Base-by-base conservation (phyloP, 345 rosid genomes). In the Lepidium didymum region DNA sequence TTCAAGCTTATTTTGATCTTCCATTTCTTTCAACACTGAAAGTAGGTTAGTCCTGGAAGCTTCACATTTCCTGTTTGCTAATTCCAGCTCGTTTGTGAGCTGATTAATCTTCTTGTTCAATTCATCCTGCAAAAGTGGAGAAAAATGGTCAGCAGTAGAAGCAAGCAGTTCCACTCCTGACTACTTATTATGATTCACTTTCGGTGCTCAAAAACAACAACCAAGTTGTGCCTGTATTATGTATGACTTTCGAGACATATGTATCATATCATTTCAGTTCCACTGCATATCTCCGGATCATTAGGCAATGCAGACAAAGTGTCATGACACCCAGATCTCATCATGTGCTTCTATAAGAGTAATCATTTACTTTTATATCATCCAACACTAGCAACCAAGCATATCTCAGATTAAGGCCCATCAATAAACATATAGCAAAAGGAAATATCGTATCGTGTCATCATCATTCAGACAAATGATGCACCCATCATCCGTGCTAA, bases 1-100 rank as follows among this genome's bases (percentile, higher is more conserved):
- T 77, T 81, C 75, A 75, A 70, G 58, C 73, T 67, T 11, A 81
- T 69, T 62, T 72, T 84, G 82, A 42, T 80, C 82, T 50, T 82
- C 82, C 43, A 84, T 72, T 44, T 80, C 86, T 70, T 80, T 82
- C 49, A 85, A 73, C 7, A 85, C 73, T 23, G 85, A 79, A 60
- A 80, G 76, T 72, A 85, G 67, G 72, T 82, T 85, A n/a, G 80
- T 72, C 60, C 82, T 69, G 62, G 79, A 79, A 19, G 74, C 78
- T 75, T 79, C 82, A 62, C 86, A 77, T 74, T 76, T 80, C 60
- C 75, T 56, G 21, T 51, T 65, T 19, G 85, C 82, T 31, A 67
- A 73, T 66, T 81, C 84, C 37, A 85, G 75, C 64, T 85, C 52
- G 16, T 65, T 37, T 12, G 69, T 38, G 21, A 82, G 77, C 69